A percentile compares a stretch with the other conserved stretches of the same genome.
Conservation (phyloP, 2,329 filamentous ascomycete genomes). For the Trichoderma sp. region DNA sequence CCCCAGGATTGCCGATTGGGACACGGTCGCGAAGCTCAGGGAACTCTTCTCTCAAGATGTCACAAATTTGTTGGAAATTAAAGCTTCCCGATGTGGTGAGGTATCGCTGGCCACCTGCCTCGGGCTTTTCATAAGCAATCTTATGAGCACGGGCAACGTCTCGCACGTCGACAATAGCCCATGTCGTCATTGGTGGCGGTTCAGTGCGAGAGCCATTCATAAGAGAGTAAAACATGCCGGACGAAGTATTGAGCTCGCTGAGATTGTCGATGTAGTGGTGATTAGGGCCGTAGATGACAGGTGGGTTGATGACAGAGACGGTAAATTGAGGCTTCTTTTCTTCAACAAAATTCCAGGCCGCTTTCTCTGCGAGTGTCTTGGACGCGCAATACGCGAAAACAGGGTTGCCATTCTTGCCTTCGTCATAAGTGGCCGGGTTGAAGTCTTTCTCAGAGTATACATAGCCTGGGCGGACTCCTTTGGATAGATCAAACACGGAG, state of each 20-base stretch:
- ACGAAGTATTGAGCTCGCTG: constrained; percentile 35
- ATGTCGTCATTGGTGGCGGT: constrained; percentile 31
- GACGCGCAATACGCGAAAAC: constrained; percentile 30
- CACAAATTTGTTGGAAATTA: constrained; percentile 45
- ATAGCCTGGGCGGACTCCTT: constrained; percentile 5
- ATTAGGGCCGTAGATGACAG: constrained; percentile 37
- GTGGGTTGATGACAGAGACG: constrained; percentile 36
- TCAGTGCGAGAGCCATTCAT: constrained; percentile 38
- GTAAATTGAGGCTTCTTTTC: constrained; percentile 35
- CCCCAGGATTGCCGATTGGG: constrained; percentile 39
- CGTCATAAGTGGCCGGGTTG: constrained; percentile 46
- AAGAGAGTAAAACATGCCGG: constrained; percentile 37
- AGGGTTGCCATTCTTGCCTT: constrained; percentile 25
- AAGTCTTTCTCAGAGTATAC: constrained; percentile 51
- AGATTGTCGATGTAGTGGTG: constrained; percentile 30
- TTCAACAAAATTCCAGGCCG: constrained; percentile 38
- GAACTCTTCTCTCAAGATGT: constrained; percentile 53
- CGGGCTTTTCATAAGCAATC: constrained; percentile 30
- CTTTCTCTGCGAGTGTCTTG: constrained; percentile 37
- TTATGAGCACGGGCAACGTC: constrained; percentile 38
- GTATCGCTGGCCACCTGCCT: constrained; percentile 37
- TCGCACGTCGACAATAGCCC: constrained; percentile 37
- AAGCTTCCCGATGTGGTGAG: constrained; percentile 35
- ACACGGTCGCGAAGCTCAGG: constrained; percentile 54
- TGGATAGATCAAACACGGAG: constrained; percentile 42